These are phyloP conservation scores for Ceratobasidium sp. DNA, from an alignment of 1,284 basidiomycete species.

Conservation along the genomic window DNA sequence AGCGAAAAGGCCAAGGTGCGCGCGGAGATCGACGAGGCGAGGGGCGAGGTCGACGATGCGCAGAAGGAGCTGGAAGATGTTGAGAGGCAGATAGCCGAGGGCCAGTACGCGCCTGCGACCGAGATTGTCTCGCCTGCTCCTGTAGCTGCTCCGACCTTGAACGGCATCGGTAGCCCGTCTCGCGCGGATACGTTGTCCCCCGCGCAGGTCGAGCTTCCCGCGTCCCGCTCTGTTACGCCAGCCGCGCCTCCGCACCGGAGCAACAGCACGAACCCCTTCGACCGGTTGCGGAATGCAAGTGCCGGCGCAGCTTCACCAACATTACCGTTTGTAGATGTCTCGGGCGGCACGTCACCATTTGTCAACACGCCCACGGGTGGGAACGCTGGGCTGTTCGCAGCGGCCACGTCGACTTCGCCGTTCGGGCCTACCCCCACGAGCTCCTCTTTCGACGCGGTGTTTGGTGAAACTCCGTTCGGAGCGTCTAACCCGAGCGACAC, in stretches of 20 bases:
- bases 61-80: constrained; percentile 62
- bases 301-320: constrained; percentile 37
- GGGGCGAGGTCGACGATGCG: constrained; percentile 64
- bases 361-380: constrained; percentile 51
- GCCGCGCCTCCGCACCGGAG: constrained; percentile 54
- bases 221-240: constrained; percentile 46
- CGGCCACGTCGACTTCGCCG: neutral
- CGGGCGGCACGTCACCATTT: constrained; percentile 53
- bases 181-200: constrained; percentile 28
- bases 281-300: constrained; percentile 63
- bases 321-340: constrained; percentile 61
- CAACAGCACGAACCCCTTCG: constrained; percentile 93
- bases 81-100: constrained; percentile 62
- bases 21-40: constrained; percentile 75
- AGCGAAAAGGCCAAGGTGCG: constrained; percentile 75
- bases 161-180: constrained; percentile 18
- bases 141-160: constrained; percentile 30
- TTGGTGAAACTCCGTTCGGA: constrained; percentile 1
- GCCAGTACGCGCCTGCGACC: constrained; percentile 12
- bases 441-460: constrained; percentile 3
- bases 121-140: constrained; percentile 39
- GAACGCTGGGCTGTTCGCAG: neutral
- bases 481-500: constrained; percentile 18
- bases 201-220: constrained; percentile 41
- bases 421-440: neutral